Evolutionary conservation across 257 asterid species (phyloP), one percentile per base, ranked within the genome.

Genomic region (Lycium barbarum): DNA sequence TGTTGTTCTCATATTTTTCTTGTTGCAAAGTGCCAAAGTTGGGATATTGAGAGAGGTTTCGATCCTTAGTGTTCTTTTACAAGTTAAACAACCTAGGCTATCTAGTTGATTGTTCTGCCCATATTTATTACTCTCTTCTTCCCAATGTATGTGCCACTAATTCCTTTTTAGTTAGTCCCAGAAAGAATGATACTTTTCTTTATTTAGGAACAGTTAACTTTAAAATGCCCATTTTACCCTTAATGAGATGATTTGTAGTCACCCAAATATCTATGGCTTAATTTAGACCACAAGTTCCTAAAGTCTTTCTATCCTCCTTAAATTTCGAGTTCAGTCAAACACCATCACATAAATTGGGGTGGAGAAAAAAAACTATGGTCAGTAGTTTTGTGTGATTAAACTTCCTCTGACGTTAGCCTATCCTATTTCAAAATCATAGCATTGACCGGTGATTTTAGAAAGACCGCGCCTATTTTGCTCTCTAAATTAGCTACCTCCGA

Each of bases 1-100:
- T 20, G 59, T 47, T 73, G 36, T 43, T 72, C 43, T 47, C n/a
- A 47, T 47, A 73, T 2, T 20, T 45, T 47, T 38, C 51, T 3
- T 9, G 15, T 73, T 47, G 38, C 59, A 47, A 73, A 45, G 59
- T 47, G 59, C 81, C 80, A 73, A 20, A 73, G 59, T 11, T 73
- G 20, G 59, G 61, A 47, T 73, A 47, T n/a, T 47, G 40, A 47
- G 17, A 47, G 81, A 49, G 61, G 20, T 47, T 45, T 73, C n/a
- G 38, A 47, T 73, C 43, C 58, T 20, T 47, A 5, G 18, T 73
- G 58, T 45, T 73, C 40, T 47, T 73, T 5, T 73, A 73, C n/a
- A 47, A 73, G 80, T n/a, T 47, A 47, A 73, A 11, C 59, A n/a
- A 45, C 18, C 35, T 71, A 18, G 79, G 17, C 26, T 66, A 35